Evolutionary conservation across 306 rosid genomes (phyloP).

Genomic region (Elaeagnus macrophylla): DNA sequence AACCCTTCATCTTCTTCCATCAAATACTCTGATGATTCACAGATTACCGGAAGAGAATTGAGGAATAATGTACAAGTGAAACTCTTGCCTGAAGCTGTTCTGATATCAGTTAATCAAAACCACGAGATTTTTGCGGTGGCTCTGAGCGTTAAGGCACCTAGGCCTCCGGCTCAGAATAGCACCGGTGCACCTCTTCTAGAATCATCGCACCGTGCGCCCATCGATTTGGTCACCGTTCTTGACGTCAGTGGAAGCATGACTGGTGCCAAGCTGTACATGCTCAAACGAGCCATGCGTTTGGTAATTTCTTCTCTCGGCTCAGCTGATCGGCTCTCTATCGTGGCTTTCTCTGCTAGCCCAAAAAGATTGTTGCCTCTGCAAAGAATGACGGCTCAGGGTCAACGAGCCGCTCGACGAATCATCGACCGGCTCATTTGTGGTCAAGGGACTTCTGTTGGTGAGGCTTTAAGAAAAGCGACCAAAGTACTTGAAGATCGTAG

Average conservation of each 20-base stretch:
- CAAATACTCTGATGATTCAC: constrained; percentile 31
- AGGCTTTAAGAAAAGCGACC: constrained; percentile 59
- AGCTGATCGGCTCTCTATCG: constrained; percentile 66
- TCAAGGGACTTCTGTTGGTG: constrained; percentile 40
- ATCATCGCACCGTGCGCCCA: constrained; percentile 49
- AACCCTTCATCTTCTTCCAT: constrained; percentile 38
- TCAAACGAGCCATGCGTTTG: constrained; percentile 75
- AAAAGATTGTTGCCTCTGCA: constrained; percentile 46
- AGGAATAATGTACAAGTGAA: constrained; percentile 52
- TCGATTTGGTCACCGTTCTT: constrained; percentile 72
- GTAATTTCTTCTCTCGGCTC: constrained; percentile 59
- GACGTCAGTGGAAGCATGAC: constrained; percentile 70
- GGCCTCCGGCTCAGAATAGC: constrained; percentile 22
- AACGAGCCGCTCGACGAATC: constrained; percentile 50
- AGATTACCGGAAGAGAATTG: constrained; percentile 21
- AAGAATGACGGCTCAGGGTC: constrained; percentile 64
- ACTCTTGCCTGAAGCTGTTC: constrained; percentile 64
- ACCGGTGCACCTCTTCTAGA: constrained; percentile 15
- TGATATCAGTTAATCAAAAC: constrained; percentile 37
- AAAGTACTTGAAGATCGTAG: constrained; percentile 63
- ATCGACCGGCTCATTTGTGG: constrained; percentile 46
- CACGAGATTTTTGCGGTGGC: constrained; percentile 60
- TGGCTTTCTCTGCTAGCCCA: constrained; percentile 51
- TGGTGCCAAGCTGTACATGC: constrained; percentile 63
- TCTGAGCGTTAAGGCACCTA: constrained; percentile 60